Evolutionary conservation across 2,329 filamentous ascomycete genomes (phyloP).

Genomic region (Pseudocercospora cruenta): DNA sequence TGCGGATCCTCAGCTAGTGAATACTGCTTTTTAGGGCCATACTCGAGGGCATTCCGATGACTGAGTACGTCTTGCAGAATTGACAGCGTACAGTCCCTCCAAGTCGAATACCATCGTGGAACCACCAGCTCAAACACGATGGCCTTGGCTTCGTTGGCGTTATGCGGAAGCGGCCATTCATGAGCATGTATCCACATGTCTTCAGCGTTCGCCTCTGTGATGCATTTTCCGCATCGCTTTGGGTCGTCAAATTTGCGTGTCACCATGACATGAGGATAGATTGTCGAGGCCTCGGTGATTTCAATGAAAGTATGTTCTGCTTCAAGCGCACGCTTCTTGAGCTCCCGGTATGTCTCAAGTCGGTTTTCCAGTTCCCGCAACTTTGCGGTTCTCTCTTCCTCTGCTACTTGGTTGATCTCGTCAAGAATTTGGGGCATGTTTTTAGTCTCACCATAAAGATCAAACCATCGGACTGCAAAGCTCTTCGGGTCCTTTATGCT

Average conservation of each 20-base stretch:
- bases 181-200: slow-evolving; percentile 51
- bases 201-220: slow-evolving; percentile 40
- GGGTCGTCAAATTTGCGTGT: background rate
- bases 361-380: background rate
- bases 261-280: background rate
- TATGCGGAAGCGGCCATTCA: slow-evolving; percentile 55
- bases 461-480: background rate
- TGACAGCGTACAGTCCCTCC: slow-evolving; percentile 48
- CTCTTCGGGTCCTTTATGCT: slow-evolving; percentile 25
- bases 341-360: background rate
- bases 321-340: slow-evolving; percentile 7
- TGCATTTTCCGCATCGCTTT: background rate
- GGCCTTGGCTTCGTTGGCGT: slow-evolving; percentile 43
- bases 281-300: background rate
- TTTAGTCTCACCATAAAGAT: background rate
- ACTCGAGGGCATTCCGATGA: background rate
- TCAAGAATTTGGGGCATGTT: background rate
- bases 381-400: background rate
- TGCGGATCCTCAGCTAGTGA: slow-evolving; percentile 9
- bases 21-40: background rate
- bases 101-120: slow-evolving; percentile 52
- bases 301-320: background rate
- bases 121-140: slow-evolving; percentile 58
- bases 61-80: slow-evolving; percentile 20
- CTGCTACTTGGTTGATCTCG: background rate